phyloP scores from a whole-genome alignment of 192 early-diverging fungal species.

The Linnemannia hyalina region DNA sequence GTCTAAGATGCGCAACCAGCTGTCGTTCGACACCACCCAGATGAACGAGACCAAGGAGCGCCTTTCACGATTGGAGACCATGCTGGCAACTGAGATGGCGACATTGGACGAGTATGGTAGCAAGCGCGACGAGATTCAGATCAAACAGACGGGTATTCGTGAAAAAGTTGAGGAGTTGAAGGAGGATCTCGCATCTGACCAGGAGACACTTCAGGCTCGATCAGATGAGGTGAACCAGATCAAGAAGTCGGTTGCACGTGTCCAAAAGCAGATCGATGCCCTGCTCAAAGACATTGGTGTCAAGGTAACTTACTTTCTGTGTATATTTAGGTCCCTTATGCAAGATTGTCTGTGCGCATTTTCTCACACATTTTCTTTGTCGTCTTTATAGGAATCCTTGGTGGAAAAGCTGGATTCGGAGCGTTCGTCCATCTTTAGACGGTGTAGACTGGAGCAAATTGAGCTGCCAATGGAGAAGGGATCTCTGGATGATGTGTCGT shows the following conservation, averaged over 20 bases:
- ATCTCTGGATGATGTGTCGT: slow-evolving; percentile 79
- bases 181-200: slow-evolving; percentile 61
- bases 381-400: slow-evolving; percentile 67
- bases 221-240: slow-evolving; percentile 64
- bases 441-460: slow-evolving; percentile 96
- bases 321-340: neutral
- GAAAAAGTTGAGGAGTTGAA: slow-evolving; percentile 67
- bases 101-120: slow-evolving; percentile 57
- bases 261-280: slow-evolving; percentile 79
- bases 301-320: slow-evolving; percentile 32
- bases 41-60: slow-evolving; percentile 72
- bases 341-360: neutral
- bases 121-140: slow-evolving; percentile 47
- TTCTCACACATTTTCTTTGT: slow-evolving; percentile 5
- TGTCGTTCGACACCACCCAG: slow-evolving; percentile 83
- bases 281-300: slow-evolving; percentile 71
- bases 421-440: slow-evolving; percentile 81
- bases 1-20: slow-evolving; percentile 84
- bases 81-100: slow-evolving; percentile 57
- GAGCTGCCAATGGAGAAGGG: slow-evolving; percentile 83
- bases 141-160: slow-evolving; percentile 61
- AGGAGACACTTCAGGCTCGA: slow-evolving; percentile 67
- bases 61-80: slow-evolving; percentile 65
- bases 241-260: slow-evolving; percentile 68
- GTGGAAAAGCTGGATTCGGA: slow-evolving; percentile 87